A percentile compares a stretch with the other conserved stretches of the same genome.
These are phyloP conservation scores for Rhizoclosmatium sp. DNA, from an alignment of 192 early-diverging fungal genomes.

Conservation along the genomic window DNA sequence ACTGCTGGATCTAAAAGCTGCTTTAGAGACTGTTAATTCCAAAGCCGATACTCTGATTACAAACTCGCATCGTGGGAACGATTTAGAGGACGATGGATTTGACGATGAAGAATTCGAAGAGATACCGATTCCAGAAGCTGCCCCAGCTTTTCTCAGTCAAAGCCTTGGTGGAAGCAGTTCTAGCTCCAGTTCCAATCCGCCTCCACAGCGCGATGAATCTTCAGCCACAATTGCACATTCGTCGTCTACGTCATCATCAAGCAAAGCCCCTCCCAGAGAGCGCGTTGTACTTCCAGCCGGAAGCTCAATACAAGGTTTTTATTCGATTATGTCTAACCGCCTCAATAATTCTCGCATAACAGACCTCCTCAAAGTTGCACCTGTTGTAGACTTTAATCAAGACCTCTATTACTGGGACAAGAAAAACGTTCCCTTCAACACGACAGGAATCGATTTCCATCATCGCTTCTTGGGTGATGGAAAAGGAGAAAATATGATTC, in stretches of 20 bases:
- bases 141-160: neutral
- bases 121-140: neutral
- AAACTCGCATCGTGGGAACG: neutral
- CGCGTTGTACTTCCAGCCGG: neutral
- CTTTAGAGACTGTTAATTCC: neutral
- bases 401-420: conserved; percentile 40
- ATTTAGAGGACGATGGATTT: neutral
- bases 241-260: neutral
- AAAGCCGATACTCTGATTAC: conserved; percentile 17
- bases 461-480: conserved; percentile 34
- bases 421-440: conserved; percentile 28
- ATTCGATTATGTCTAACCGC: neutral
- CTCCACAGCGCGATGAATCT: no score
- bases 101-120: conserved; percentile 33
- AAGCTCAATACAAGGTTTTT: conserved; percentile 18
- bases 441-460: conserved; percentile 27
- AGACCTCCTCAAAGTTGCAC: conserved; percentile 31
- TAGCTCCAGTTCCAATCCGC: neutral
- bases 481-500: conserved; percentile 26
- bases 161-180: neutral
- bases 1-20: neutral
- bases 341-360: neutral
- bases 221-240: neutral
- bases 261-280: neutral
- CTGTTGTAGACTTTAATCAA: conserved; percentile 20